Evolutionary conservation across 2,329 filamentous ascomycete species (phyloP).

Genomic region (Corniculantispora saksenae): DNA sequence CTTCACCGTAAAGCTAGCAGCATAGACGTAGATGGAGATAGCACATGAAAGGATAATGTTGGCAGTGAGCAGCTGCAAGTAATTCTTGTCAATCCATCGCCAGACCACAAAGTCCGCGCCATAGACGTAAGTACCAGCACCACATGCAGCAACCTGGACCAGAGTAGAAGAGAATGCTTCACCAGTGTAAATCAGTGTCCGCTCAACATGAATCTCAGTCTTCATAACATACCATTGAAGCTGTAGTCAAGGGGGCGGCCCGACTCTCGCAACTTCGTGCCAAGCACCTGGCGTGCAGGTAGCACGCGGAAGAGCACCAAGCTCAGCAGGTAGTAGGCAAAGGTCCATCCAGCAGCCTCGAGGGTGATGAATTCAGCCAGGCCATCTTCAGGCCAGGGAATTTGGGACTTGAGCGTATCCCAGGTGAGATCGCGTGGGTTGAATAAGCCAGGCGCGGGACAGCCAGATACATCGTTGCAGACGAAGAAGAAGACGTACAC

Average conservation of each 20-base stretch:
- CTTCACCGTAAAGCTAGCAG: constrained; percentile 75
- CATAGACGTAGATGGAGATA: constrained; percentile 75
- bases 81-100: constrained; percentile 89
- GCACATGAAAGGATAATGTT: constrained; percentile 74
- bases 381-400: constrained; percentile 73
- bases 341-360: constrained; percentile 63
- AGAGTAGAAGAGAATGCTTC: constrained; percentile 72
- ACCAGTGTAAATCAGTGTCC: accelerated
- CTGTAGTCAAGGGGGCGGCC: constrained; percentile 76
- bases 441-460: constrained; percentile 76
- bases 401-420: constrained; percentile 69
- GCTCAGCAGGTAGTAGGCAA: constrained; percentile 75
- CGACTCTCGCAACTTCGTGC: constrained; percentile 61
- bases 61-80: constrained; percentile 76
- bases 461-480: constrained; percentile 87
- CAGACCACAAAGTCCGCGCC: constrained; percentile 81
- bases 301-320: constrained; percentile 71
- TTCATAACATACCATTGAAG: constrained; percentile 61
- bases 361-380: constrained; percentile 66
- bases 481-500: constrained; percentile 74
- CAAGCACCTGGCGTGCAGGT: constrained; percentile 68
- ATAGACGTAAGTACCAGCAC: constrained; percentile 70
- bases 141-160: constrained; percentile 66
- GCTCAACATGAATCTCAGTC: too few species aligned
- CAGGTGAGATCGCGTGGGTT: constrained; percentile 67